Evolutionary conservation across 164 flowering plant genomes (phyloP), one percentile per base, ranked within the genome.

Genomic region (Cinnamomum chago): DNA sequence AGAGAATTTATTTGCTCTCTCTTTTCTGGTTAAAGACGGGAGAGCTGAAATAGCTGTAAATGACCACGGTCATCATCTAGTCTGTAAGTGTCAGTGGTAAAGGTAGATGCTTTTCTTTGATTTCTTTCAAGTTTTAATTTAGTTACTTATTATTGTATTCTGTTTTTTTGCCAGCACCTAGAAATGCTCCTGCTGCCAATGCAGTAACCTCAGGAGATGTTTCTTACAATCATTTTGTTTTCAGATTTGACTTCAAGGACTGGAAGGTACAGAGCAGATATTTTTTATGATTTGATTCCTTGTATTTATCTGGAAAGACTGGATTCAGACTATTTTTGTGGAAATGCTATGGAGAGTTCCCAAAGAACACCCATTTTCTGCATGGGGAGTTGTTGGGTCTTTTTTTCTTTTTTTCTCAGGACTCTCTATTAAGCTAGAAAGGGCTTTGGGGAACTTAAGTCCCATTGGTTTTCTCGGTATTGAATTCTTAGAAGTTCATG

Each of bases 21-120:
- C 96, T 5, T 94, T 94, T 80, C 82, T 92, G 5, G 88, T 87
- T 17, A 94, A 90, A 84, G 98, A 94, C 82, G 97, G 98, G 4
- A 82, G 98, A 23, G 94, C 85, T 72, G 89, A 88, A 70, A 85
- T 92, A 25, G 51, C 72, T 22, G 83, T 90, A 50, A 79, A 88
- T 65, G 88, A 83, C 30, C 60, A 82, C 40, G 89, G 92, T 52
- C 75, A 76, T 65, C 98, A 94, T 76, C 14, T 84, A 58, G 90
- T 91, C 70, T 86, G 98, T 94, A 87, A 89, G 97, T 28, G 50
- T 55, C 50, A 3, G 18, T 72, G 55, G 60, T 5, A 14, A 5
- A 1, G 1, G 47, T 12, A 5, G 3, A 11, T 11, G 2, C 2
- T 72, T 27, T 47, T 50, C 11, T 60, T 65, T 5, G 30, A 70